These are phyloP conservation scores for Ceratocystis lukuohia DNA, from an alignment of 2,329 filamentous ascomycete species.

Conservation along the genomic window DNA sequence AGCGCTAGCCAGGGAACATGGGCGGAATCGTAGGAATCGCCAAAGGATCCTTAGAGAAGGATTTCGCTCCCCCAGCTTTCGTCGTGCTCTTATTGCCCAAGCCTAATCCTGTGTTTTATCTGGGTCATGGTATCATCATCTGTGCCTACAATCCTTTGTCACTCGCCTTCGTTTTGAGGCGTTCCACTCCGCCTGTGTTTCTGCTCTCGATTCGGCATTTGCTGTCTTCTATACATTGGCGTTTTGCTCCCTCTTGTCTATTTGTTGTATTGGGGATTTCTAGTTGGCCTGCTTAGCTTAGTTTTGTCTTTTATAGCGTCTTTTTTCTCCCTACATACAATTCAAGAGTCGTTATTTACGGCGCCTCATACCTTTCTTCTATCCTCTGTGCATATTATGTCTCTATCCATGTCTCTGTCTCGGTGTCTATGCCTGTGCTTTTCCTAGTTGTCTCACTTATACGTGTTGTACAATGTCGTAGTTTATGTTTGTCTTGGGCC, in stretches of 20 bases:
- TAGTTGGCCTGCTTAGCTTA: neutral
- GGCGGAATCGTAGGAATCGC: neutral
- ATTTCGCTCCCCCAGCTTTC: conserved; percentile 5
- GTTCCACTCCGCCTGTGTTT: neutral
- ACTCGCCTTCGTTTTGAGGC: neutral
- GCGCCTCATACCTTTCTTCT: neutral
- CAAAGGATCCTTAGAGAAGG: neutral
- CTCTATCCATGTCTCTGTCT: neutral
- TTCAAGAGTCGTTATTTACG: neutral
- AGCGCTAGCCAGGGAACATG: neutral
- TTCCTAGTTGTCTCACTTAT: neutral
- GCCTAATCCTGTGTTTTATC: neutral
- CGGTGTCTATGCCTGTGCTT: no score
- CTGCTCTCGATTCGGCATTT: neutral
- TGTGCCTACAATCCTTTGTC: neutral
- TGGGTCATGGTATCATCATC: neutral
- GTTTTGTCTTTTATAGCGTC: neutral
- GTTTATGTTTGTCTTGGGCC: neutral
- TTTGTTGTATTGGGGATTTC: neutral
- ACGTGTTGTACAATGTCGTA: neutral
- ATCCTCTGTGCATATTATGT: neutral
- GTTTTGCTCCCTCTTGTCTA: neutral
- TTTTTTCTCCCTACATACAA: neutral
- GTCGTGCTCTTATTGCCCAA: neutral
- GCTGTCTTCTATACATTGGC: neutral